Evolutionary conservation across 768 basidiomycete species (phyloP).

Genomic region (Xanthoconium purpureum): DNA sequence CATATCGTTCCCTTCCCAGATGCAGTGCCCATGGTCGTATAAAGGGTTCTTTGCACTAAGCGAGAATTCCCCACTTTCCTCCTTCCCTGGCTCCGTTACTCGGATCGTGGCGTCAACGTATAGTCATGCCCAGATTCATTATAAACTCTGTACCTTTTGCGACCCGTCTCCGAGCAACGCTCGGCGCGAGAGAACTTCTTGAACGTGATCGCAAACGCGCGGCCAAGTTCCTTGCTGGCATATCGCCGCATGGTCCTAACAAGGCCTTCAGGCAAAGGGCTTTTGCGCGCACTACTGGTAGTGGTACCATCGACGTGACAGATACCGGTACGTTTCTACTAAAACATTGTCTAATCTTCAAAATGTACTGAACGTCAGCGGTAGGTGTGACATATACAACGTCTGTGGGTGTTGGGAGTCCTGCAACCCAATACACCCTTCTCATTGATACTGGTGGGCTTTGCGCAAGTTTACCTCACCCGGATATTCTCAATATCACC

Average conservation of each 20-base stretch:
- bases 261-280: conserved; percentile 25
- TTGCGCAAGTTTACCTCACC: neutral
- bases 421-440: conserved; percentile 47
- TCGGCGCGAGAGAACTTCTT: conserved; percentile 47
- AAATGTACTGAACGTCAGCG: neutral
- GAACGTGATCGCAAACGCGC: conserved; percentile 54
- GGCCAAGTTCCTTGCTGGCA: conserved; percentile 50
- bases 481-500: neutral
- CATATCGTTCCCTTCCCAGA: neutral
- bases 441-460: conserved; percentile 55
- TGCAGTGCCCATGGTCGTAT: conserved; percentile 10
- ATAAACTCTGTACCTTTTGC: conserved; percentile 44
- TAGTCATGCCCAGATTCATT: conserved; percentile 37
- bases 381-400: conserved; percentile 53
- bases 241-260: conserved; percentile 53
- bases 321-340: conserved; percentile 41
- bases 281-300: neutral
- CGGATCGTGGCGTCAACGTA: neutral
- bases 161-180: conserved; percentile 37
- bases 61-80: neutral
- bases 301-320: conserved; percentile 49
- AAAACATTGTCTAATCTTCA: neutral
- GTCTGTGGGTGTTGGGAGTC: conserved; percentile 50
- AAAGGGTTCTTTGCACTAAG: conserved; percentile 9
- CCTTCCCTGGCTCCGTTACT: neutral